Base-by-base conservation (phyloP, 202 grass and related monocot genomes). In the Saccharum hybrid region DNA sequence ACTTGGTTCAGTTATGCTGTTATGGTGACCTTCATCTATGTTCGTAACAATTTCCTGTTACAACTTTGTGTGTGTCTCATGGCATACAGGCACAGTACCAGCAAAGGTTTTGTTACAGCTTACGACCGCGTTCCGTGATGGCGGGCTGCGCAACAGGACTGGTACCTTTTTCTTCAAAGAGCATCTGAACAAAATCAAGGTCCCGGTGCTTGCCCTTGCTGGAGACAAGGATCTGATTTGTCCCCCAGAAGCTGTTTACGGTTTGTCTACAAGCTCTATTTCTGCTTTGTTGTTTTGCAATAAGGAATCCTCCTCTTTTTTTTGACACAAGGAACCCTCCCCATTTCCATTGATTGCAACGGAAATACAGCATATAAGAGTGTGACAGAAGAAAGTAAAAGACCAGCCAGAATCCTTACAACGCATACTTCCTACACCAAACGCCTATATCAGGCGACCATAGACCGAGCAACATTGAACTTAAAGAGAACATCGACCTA, bases 71-170 rank as follows among this genome's bases (percentile, higher is more conserved):
- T 34, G 33, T 34, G 33, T 34, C 3, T 34, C 33, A 34, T 34
- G 33, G 33, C 33, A 61, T 82, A 79, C 81, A 98, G 93, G 93
- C 82, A 98, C 93, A 13, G 89, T 98, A 74, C 96, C 91, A 59
- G 89, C 93, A 73, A 98, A 98, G 82, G 93, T 98, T 79, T 79
- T 98, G 68, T 76, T 96, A 76, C 96, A 98, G 74, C 84, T 98
- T 18, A 87, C 89, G 12, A 98, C 88, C 2, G 89, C 93, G 69
- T 98, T 98, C 82, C 91, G 86, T 63, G 93, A 92, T 33, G 96
- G 96, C 14, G 93, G 96, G 3, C 81, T 98, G 61, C 34, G 79
- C 9, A 94, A 98, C 76, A 92, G 91, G 67, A 71, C 52, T 39
- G 86, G 86, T 10, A 91, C 86, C 26, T 94, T 98, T 82, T 90